Percentiles rank a stretch among this genome's conserved stretches.
Conservation (phyloP, 441 rosid species). For the Omphalea diandra region DNA sequence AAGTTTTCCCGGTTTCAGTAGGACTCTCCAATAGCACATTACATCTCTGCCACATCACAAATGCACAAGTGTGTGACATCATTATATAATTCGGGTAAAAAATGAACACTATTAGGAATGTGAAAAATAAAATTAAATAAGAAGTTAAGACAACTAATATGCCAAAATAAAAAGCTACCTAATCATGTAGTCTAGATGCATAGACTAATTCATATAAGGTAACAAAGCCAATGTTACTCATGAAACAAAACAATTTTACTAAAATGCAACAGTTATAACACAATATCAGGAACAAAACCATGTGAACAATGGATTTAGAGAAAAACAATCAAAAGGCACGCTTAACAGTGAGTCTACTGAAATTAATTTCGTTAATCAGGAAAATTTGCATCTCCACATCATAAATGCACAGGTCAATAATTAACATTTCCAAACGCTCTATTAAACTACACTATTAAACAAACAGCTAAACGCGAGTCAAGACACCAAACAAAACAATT, state of each 20-base stretch:
- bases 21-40: slow-evolving; percentile 98
- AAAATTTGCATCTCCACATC: too few relatives aligned
- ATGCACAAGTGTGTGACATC: neutral
- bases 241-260: neutral
- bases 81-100: too few relatives aligned
- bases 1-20: slow-evolving; percentile 95
- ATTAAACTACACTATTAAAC: too few relatives aligned
- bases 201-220: neutral
- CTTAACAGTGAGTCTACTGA: neutral
- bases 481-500: too few relatives aligned
- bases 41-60: slow-evolving; percentile 52
- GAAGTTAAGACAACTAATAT: neutral
- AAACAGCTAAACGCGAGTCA: too few relatives aligned
- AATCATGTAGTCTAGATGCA: neutral
- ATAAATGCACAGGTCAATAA: too few relatives aligned
- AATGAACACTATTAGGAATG: too few relatives aligned
- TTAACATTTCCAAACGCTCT: too few relatives aligned
- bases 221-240: neutral
- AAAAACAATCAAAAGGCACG: neutral
- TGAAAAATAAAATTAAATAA: neutral
- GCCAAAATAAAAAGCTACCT: neutral
- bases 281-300: neutral
- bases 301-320: neutral
- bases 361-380: too few relatives aligned
- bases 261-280: neutral